phyloP scores from a whole-genome alignment of 257 asterid genomes.

The Capsicum chinense region DNA sequence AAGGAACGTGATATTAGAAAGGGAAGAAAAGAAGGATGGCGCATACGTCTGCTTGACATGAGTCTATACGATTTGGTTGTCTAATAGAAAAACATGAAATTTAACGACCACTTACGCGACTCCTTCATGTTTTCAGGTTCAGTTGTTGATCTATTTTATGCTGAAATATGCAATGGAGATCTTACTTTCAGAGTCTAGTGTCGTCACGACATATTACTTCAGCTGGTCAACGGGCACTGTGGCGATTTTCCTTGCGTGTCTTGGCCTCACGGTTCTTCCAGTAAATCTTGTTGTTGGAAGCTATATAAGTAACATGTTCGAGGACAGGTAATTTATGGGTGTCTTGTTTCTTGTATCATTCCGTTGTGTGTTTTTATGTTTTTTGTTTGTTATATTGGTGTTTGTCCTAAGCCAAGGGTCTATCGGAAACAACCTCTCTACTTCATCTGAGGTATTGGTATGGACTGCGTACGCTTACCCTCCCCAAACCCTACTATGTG shows the following conservation, averaged over 20 bases:
- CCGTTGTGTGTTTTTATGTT: too few relatives aligned
- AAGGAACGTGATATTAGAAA: background rate
- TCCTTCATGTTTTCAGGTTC: conserved; percentile 67
- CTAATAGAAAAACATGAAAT: background rate
- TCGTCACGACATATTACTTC: conserved; percentile 81
- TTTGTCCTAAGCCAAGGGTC: too few relatives aligned
- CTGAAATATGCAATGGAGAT: conserved; percentile 96
- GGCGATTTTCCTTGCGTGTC: conserved; percentile 83
- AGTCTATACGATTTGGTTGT: background rate
- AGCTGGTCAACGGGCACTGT: conserved; percentile 85
- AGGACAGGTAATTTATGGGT: conserved; percentile 72
- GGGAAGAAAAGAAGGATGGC: background rate
- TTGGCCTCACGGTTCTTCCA: conserved; percentile 94
- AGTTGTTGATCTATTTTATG: conserved; percentile 92
- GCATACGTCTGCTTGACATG: background rate
- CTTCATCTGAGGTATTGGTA: too few relatives aligned
- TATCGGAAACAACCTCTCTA: too few relatives aligned
- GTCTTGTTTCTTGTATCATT: too few relatives aligned
- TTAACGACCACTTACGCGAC: background rate
- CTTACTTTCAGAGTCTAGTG: conserved; percentile 95
- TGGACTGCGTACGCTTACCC: too few relatives aligned
- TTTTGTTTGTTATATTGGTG: too few relatives aligned
- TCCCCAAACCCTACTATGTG: too few relatives aligned
- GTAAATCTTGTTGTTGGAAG: conserved; percentile 81
- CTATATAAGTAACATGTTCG: conserved; percentile 90